A percentile compares a stretch with the other conserved stretches of the same genome.
phyloP scores from a whole-genome alignment of 2,329 filamentous ascomycete species.

The Albifimbria verrucaria region DNA sequence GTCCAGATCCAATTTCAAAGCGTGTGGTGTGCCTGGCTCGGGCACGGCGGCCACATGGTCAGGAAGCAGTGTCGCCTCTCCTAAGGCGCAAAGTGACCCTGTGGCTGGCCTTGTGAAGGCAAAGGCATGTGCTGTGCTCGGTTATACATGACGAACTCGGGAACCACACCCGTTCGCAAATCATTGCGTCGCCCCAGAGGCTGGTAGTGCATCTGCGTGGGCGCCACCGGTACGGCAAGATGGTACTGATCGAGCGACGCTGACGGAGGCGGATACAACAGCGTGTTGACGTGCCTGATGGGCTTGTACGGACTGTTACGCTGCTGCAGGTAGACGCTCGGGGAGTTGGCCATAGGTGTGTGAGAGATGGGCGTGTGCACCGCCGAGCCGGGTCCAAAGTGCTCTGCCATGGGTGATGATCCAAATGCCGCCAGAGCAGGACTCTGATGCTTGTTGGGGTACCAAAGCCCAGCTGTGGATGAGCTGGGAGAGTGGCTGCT shows the following conservation, averaged over 20 bases:
- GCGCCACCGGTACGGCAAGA: conserved; percentile 52
- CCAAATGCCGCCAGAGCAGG: conserved; percentile 44
- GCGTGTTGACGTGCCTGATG: conserved; percentile 81
- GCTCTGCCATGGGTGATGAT: conserved; percentile 68
- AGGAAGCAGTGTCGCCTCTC: conserved; percentile 17
- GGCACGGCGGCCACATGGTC: neutral
- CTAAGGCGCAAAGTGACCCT: conserved; percentile 34
- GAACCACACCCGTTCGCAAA: conserved; percentile 67
- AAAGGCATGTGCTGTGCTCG: conserved; percentile 25
- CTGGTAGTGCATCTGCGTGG: conserved; percentile 80
- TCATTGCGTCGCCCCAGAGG: conserved; percentile 68
- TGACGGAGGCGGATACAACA: conserved; percentile 84
- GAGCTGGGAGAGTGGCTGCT: conserved; percentile 15
- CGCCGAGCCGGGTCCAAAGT: conserved; percentile 50
- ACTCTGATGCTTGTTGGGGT: conserved; percentile 54
- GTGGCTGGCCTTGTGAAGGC: conserved; percentile 20
- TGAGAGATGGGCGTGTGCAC: conserved; percentile 56
- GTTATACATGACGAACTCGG: conserved; percentile 50
- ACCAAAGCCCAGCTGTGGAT: conserved; percentile 36
- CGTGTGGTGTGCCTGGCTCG: neutral
- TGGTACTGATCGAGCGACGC: conserved; percentile 74
- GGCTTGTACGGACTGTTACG: conserved; percentile 90
- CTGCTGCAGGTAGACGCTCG: conserved; percentile 82
- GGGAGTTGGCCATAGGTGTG: conserved; percentile 73
- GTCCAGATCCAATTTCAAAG: neutral